phyloP scores from a whole-genome alignment of 495 filamentous ascomycete genomes.

The Rusavskia elegans region DNA sequence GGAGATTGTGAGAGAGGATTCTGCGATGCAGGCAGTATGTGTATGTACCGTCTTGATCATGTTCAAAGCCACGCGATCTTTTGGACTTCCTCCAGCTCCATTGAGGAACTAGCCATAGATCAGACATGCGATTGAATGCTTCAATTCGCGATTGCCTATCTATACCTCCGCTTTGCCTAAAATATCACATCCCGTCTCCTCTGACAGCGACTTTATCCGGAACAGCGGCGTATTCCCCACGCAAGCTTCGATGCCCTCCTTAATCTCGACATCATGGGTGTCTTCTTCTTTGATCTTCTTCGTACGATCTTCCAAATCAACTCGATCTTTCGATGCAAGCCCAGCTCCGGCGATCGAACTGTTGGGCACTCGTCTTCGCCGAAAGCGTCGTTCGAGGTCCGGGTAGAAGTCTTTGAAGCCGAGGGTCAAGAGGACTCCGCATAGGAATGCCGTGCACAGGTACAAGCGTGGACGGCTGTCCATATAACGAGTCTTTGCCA shows the following conservation, averaged over 20 bases:
- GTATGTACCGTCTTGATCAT: conserved; percentile 56
- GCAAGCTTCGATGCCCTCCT: conserved; percentile 72
- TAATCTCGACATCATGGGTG: conserved; percentile 13
- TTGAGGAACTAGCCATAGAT: conserved; percentile 55
- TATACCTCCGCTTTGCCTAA: conserved; percentile 78
- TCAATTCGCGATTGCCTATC: neutral
- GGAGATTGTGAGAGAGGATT: neutral
- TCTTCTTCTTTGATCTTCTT: neutral
- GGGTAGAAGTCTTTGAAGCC: conserved; percentile 62
- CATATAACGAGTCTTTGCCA: neutral
- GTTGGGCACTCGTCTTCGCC: conserved; percentile 17
- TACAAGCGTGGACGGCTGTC: conserved; percentile 20
- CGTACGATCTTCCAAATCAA: conserved; percentile 13
- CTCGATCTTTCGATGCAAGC: neutral
- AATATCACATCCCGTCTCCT: conserved; percentile 86
- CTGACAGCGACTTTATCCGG: conserved; percentile 71
- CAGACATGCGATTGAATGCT: neutral
- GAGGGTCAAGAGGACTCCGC: conserved; percentile 55
- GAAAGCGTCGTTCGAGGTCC: conserved; percentile 46
- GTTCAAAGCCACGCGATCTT: conserved; percentile 83
- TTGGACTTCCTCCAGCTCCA: conserved; percentile 87
- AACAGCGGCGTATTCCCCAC: conserved; percentile 92
- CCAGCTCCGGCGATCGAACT: conserved; percentile 4
- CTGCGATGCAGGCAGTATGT: neutral
- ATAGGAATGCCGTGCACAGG: conserved; percentile 52